phyloP scores from a whole-genome alignment of 2,329 filamentous ascomycete genomes.

The Xylariaceae sp. region DNA sequence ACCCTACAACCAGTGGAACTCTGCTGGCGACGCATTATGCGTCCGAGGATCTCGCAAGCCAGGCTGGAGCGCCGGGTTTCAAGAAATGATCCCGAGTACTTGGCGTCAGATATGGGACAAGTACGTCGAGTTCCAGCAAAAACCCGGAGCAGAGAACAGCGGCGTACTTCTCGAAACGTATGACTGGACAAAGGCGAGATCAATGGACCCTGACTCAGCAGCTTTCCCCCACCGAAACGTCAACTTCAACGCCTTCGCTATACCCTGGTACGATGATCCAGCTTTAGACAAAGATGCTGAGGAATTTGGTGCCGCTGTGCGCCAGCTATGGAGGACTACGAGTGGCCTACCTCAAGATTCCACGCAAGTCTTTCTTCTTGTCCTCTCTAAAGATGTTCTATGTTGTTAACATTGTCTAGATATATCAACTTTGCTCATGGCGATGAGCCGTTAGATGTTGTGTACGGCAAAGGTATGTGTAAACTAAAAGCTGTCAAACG shows the following conservation, averaged over 20 bases:
- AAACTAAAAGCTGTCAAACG: too few relatives aligned
- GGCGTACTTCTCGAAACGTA: conserved; percentile 20
- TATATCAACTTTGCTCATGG: too few relatives aligned
- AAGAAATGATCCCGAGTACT: conserved; percentile 12
- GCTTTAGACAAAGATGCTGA: not conserved
- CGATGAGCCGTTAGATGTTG: too few relatives aligned
- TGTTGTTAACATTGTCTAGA: too few relatives aligned
- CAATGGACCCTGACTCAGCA: not conserved
- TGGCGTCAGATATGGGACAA: conserved; percentile 23
- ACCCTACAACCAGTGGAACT: conserved; percentile 24
- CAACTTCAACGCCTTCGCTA: not conserved
- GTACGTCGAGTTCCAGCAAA: conserved; percentile 17
- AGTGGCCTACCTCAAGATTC: not conserved
- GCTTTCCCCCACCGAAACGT: conserved; percentile 7
- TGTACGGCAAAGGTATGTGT: too few relatives aligned
- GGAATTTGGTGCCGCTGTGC: not conserved
- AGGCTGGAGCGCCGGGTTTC: conserved; percentile 14
- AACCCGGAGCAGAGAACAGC: conserved; percentile 7
- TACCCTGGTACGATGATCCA: conserved; percentile 10
- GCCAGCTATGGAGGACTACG: not conserved
- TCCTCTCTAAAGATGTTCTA: too few relatives aligned
- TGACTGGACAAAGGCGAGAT: conserved; percentile 15
- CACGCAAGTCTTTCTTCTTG: not conserved
- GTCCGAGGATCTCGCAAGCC: conserved; percentile 18
- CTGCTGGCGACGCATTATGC: conserved; percentile 5